phyloP scores from a whole-genome alignment of 805 yeast genomes.

The Schwanniomyces sp. region DNA sequence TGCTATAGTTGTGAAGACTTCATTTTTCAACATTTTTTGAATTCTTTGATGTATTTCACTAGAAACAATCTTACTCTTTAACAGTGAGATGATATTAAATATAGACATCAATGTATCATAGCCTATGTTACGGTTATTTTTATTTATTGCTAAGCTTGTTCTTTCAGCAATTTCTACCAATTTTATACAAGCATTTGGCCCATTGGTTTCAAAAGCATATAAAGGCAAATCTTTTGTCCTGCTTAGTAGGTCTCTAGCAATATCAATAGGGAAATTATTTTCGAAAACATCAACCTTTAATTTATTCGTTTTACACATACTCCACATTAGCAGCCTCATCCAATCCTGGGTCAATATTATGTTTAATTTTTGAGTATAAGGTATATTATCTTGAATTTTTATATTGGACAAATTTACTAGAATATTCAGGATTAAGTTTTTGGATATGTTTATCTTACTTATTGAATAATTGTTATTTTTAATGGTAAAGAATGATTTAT shows the following conservation, averaged over 20 bases:
- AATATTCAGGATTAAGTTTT: background rate
- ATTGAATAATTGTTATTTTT: background rate
- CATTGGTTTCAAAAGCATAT: constrained; percentile 39
- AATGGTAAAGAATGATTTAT: constrained; percentile 33
- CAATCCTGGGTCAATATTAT: constrained; percentile 34
- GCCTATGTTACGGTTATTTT: constrained; percentile 8
- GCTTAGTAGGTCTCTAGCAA: constrained; percentile 28
- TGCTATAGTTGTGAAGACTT: background rate
- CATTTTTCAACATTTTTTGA: constrained; percentile 10
- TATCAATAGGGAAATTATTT: constrained; percentile 27
- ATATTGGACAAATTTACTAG: constrained; percentile 17
- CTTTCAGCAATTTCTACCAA: constrained; percentile 33
- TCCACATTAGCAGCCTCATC: constrained; percentile 41
- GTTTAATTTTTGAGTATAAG: constrained; percentile 19
- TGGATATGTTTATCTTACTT: background rate
- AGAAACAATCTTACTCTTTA: constrained; percentile 24
- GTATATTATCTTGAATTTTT: constrained; percentile 8
- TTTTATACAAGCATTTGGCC: constrained; percentile 37
- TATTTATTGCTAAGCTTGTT: constrained; percentile 17
- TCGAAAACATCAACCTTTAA: constrained; percentile 22
- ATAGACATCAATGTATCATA: constrained; percentile 10
- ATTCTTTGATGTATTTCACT: constrained; percentile 16
- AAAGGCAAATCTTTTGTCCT: constrained; percentile 26
- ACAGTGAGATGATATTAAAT: constrained; percentile 15
- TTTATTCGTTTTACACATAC: constrained; percentile 27